phyloP scores from a whole-genome alignment of 2,329 filamentous ascomycete genomes.

The Fusarium sp. region DNA sequence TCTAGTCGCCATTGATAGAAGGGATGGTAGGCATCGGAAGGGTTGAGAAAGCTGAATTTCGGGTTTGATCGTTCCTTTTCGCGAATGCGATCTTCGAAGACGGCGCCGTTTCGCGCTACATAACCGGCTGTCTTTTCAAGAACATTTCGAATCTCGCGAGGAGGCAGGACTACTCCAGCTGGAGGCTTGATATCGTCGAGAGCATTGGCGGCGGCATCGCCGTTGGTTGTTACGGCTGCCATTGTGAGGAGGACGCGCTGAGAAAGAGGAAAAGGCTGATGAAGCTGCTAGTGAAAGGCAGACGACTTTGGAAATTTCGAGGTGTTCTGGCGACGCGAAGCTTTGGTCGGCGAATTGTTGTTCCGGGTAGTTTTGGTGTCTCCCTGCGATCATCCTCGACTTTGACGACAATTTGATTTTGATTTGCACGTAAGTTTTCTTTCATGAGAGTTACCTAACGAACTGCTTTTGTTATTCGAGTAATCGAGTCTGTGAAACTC shows the following conservation, averaged over 20 bases:
- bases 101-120: conserved; percentile 73
- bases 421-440: background rate
- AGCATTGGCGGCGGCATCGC: conserved; percentile 57
- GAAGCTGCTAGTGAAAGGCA: conserved; percentile 4
- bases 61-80: conserved; percentile 84
- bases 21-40: conserved; percentile 82
- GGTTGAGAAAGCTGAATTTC: conserved; percentile 90
- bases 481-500: background rate
- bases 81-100: conserved; percentile 85
- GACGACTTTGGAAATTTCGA: conserved; percentile 41
- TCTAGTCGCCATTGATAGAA: conserved; percentile 92
- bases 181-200: conserved; percentile 81
- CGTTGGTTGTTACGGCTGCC: conserved; percentile 56
- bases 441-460: too few species aligned
- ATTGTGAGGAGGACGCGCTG: conserved; percentile 32
- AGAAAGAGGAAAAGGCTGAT: conserved; percentile 5
- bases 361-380: background rate
- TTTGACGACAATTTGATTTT: background rate
- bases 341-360: conserved; percentile 20
- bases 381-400: background rate
- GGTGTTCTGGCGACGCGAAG: conserved; percentile 33
- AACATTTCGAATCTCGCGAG: conserved; percentile 83
- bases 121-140: conserved; percentile 97
- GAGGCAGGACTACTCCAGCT: conserved; percentile 84
- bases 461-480: background rate